A percentile compares a stretch with the other conserved stretches of the same genome.
These are phyloP conservation scores for Saccharomyces hybrid DNA, from an alignment of 1,139 yeast species.

Conservation along the genomic window DNA sequence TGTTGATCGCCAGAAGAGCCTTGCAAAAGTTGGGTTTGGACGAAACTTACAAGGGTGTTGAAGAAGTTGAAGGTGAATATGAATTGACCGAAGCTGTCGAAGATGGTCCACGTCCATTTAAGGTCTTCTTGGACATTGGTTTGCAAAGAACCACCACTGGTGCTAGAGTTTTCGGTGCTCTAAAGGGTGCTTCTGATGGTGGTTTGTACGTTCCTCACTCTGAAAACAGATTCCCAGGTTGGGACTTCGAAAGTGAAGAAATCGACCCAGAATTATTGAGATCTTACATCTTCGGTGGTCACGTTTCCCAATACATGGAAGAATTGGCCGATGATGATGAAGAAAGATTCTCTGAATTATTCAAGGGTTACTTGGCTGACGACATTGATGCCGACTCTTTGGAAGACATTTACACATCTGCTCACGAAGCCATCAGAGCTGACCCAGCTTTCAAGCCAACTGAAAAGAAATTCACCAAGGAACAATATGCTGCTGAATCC, in stretches of 20 bases:
- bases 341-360: conserved; percentile 95
- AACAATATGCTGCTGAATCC: conserved; percentile 95
- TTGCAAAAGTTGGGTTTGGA: conserved; percentile 96
- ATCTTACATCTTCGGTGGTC: conserved; percentile 99
- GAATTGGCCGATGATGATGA: conserved; percentile 99
- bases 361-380: conserved; percentile 95
- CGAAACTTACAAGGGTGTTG: conserved; percentile 98
- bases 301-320: conserved; percentile 99
- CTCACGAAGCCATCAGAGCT: conserved; percentile 93
- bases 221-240: conserved; percentile 99
- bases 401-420: conserved; percentile 92
- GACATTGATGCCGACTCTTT: conserved; percentile 95
- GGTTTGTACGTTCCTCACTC: conserved; percentile 99
- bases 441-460: conserved; percentile 91
- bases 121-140: conserved; percentile 99
- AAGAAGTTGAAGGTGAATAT: conserved; percentile 99
- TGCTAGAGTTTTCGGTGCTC: conserved; percentile 98
- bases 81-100: conserved; percentile 98
- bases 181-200: conserved; percentile 99
- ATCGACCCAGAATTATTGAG: conserved; percentile 96
- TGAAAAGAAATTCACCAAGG: conserved; percentile 93
- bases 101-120: conserved; percentile 99
- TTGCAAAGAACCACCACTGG: conserved; percentile 99
- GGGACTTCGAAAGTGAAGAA: conserved; percentile 98
- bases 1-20: conserved; percentile 98